Evolutionary conservation across 2,329 filamentous ascomycete species (phyloP).

Genomic region (Aspergillus sp.): DNA sequence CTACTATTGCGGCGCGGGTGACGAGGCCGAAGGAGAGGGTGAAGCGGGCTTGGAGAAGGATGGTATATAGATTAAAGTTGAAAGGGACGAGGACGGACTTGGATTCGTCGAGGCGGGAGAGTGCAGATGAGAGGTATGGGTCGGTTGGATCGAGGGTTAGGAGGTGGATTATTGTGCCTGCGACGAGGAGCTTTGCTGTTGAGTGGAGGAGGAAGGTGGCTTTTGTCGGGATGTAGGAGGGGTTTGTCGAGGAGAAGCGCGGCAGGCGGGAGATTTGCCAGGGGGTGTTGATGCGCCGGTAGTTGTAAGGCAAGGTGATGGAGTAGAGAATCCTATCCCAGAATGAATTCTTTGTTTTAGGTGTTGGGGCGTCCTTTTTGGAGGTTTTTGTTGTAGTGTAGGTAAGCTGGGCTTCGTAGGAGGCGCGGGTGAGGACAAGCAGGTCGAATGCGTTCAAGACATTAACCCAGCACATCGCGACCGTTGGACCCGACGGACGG

Average conservation of each 20-base stretch:
- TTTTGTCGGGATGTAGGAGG: constrained; percentile 1
- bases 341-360: background rate
- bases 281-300: constrained; percentile 23
- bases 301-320: constrained; percentile 18
- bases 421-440: constrained; percentile 18
- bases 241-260: background rate
- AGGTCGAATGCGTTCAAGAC: constrained; percentile 23
- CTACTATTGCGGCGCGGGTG: constrained; percentile 14
- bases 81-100: constrained; percentile 4
- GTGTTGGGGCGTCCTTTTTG: background rate
- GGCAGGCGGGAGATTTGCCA: constrained; percentile 20
- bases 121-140: background rate
- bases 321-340: constrained; percentile 10
- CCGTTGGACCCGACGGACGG: constrained; percentile 14
- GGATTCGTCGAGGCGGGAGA: background rate
- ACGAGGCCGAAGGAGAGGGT: constrained; percentile 19
- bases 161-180: constrained; percentile 7
- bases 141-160: constrained; percentile 16
- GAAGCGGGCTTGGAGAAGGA: constrained; percentile 8
- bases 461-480: constrained; percentile 23
- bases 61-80: background rate
- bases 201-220: constrained; percentile 10
- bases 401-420: constrained; percentile 9
- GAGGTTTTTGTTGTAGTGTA: background rate
- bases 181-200: background rate